These are phyloP conservation scores for Heimioporus punctisporus DNA, from an alignment of 1,284 basidiomycete genomes.

Conservation along the genomic window DNA sequence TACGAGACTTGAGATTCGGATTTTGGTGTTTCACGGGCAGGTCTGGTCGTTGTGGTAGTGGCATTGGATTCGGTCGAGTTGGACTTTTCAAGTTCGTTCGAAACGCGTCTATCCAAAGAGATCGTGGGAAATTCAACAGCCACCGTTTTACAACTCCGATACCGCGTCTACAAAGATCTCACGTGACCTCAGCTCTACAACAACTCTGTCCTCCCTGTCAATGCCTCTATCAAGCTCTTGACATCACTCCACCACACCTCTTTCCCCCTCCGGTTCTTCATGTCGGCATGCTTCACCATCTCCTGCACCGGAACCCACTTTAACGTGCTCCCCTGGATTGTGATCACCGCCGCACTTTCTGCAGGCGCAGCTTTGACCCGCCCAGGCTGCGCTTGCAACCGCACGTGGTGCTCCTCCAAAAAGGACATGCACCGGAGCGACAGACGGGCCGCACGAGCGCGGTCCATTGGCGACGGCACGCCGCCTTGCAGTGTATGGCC, in stretches of 20 bases:
- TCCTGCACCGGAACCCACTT: conserved; percentile 85
- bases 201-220: conserved; percentile 66
- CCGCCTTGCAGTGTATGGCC: conserved; percentile 98
- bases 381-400: conserved; percentile 45
- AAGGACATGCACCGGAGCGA: conserved; percentile 95
- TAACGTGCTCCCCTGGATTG: conserved; percentile 82
- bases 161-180: too few relatives aligned
- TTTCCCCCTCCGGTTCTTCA: conserved; percentile 87
- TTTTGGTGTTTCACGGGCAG: conserved; percentile 42
- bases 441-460: conserved; percentile 88
- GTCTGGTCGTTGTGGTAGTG: conserved; percentile 34
- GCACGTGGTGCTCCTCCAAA: conserved; percentile 81
- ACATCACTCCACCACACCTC: conserved; percentile 81
- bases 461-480: conserved; percentile 93
- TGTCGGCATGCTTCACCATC: conserved; percentile 87
- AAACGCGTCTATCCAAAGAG: conserved; percentile 29
- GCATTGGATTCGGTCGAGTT: background rate
- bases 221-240: conserved; percentile 72
- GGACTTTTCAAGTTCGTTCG: conserved; percentile 25
- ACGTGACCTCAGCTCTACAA: conserved; percentile 6
- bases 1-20: conserved; percentile 41
- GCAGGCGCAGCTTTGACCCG: conserved; percentile 53
- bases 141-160: conserved; percentile 30
- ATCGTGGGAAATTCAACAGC: conserved; percentile 32
- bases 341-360: conserved; percentile 89